Percentiles rank a stretch among this genome's conserved stretches.
Evolutionary conservation across 2,329 filamentous ascomycete genomes (phyloP).

Genomic region (Lachnellula occidentalis): DNA sequence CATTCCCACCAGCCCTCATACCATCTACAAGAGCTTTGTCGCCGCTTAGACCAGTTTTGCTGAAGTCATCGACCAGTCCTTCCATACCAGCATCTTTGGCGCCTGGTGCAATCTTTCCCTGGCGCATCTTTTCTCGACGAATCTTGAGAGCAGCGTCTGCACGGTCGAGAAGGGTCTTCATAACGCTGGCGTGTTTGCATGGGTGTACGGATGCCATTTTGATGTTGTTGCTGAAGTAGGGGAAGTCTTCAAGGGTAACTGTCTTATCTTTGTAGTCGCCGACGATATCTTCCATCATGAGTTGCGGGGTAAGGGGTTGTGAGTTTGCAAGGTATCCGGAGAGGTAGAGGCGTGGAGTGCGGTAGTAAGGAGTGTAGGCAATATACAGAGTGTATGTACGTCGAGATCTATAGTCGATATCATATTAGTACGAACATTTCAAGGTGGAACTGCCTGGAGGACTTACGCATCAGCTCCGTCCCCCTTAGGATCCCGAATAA

Average conservation of each 20-base stretch:
- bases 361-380: conserved; percentile 94
- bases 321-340: conserved; percentile 79
- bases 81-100: conserved; percentile 62
- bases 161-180: conserved; percentile 95
- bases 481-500: conserved; percentile 67
- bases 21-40: conserved; percentile 35
- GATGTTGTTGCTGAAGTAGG: conserved; percentile 82
- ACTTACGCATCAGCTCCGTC: conserved; percentile 28
- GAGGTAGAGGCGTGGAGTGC: conserved; percentile 89
- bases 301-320: conserved; percentile 72
- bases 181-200: conserved; percentile 94
- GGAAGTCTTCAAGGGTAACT: conserved; percentile 95
- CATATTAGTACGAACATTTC: conserved; percentile 9
- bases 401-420: conserved; percentile 52
- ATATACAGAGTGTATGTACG: conserved; percentile 99
- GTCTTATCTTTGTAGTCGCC: conserved; percentile 98
- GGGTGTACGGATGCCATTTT: conserved; percentile 98
- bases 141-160: conserved; percentile 90
- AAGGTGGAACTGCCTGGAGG: background rate
- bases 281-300: conserved; percentile 96
- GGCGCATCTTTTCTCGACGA: conserved; percentile 72
- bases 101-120: conserved; percentile 44
- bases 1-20: conserved; percentile 44
- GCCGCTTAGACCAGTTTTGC: conserved; percentile 54
- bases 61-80: conserved; percentile 77